phyloP scores from a whole-genome alignment of 1,284 basidiomycete species.

The Ganoderma sinense region DNA sequence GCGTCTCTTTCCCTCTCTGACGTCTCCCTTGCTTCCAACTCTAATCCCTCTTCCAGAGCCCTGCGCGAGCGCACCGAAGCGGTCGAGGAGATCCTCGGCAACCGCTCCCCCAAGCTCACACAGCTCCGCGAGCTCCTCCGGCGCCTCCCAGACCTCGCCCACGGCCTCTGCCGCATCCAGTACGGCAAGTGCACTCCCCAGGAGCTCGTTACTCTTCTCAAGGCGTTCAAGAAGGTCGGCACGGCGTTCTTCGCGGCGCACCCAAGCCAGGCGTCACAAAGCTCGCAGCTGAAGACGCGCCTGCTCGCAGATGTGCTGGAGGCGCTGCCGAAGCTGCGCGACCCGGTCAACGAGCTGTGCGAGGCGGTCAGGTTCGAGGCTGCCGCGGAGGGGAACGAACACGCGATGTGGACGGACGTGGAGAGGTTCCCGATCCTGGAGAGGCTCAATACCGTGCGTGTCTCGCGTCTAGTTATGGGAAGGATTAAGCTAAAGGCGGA shows the following conservation, averaged over 20 bases:
- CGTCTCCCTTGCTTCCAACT: neutral
- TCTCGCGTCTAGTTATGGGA: neutral
- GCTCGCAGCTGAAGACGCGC: slow-evolving; percentile 66
- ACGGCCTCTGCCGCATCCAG: slow-evolving; percentile 88
- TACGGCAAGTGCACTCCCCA: slow-evolving; percentile 91
- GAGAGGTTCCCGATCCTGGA: slow-evolving; percentile 76
- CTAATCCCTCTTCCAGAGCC: slow-evolving; percentile 48
- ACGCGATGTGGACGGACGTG: slow-evolving; percentile 77
- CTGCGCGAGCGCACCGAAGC: slow-evolving; percentile 85
- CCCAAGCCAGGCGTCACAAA: slow-evolving; percentile 42
- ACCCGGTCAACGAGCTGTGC: slow-evolving; percentile 65
- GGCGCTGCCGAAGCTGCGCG: slow-evolving; percentile 71
- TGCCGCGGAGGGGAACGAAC: slow-evolving; percentile 77
- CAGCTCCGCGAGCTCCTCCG: slow-evolving; percentile 76
- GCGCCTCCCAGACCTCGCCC: slow-evolving; percentile 88
- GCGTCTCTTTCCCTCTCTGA: neutral
- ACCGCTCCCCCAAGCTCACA: slow-evolving; percentile 63
- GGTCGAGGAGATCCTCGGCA: slow-evolving; percentile 80
- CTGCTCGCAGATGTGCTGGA: slow-evolving; percentile 79
- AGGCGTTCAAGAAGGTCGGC: slow-evolving; percentile 80
- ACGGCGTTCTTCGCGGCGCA: slow-evolving; percentile 58
- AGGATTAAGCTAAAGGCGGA: neutral
- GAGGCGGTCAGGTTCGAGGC: slow-evolving; percentile 66
- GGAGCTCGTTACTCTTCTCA: slow-evolving; percentile 83
- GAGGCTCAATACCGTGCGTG: slow-evolving; percentile 51